A percentile compares a stretch with the other conserved stretches of the same genome.
phyloP scores from a whole-genome alignment of 768 basidiomycete species.

The Polyporus arcularius region DNA sequence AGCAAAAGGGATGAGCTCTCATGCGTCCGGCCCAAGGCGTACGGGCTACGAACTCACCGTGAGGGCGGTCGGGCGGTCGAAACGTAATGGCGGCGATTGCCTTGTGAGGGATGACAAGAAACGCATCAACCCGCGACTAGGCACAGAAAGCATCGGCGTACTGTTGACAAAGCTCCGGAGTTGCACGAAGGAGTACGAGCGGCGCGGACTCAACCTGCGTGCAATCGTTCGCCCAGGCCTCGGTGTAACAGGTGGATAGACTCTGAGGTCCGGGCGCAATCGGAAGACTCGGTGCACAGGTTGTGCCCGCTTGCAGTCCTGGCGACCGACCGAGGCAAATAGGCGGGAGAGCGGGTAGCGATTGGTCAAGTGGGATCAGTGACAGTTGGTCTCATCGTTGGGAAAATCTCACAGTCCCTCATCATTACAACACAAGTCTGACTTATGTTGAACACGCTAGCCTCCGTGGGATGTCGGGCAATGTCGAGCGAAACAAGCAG shows the following conservation, averaged over 20 bases:
- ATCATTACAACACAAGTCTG: not conserved
- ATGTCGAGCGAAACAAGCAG: not conserved
- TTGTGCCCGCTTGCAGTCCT: not conserved
- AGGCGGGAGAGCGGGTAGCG: not conserved
- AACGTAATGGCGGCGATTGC: not conserved
- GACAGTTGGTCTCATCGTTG: slow-evolving; percentile 12
- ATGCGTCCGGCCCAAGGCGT: no score
- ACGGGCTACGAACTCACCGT: not conserved
- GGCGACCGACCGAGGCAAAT: slow-evolving; percentile 5
- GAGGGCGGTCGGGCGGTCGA: not conserved
- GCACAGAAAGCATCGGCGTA: not conserved
- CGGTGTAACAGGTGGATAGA: not conserved
- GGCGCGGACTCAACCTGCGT: not conserved
- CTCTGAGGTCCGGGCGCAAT: not conserved
- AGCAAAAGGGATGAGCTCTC: no score
- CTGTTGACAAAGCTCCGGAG: not conserved
- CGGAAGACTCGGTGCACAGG: not conserved
- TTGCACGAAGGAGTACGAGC: not conserved
- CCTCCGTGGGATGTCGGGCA: not conserved
- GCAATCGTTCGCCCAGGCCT: not conserved
- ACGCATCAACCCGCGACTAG: not conserved
- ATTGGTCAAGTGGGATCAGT: not conserved
- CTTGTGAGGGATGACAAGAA: not conserved
- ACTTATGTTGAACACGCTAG: not conserved
- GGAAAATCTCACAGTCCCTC: slow-evolving; percentile 4